Evolutionary conservation across 352 stramenopile species (phyloP).

Genomic region (Plasmopara muralis): DNA sequence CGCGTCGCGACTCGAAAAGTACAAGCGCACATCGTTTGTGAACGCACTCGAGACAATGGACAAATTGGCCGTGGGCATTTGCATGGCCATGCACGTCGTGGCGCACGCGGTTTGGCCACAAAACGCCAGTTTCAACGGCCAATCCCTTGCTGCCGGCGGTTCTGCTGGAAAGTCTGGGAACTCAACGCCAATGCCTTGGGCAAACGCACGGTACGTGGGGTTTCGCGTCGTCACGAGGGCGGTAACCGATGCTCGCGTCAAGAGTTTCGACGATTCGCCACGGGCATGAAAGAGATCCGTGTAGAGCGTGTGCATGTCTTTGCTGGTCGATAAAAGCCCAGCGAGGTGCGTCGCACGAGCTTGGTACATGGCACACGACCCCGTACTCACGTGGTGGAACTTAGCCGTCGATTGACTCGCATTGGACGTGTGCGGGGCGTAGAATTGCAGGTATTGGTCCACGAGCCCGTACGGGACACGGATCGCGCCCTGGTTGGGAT

Average conservation of each 20-base stretch:
- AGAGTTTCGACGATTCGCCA: slow-evolving; percentile 36
- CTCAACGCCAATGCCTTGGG: slow-evolving; percentile 35
- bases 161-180: slow-evolving; percentile 20
- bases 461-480: slow-evolving; percentile 29
- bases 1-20: slow-evolving; percentile 31
- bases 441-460: slow-evolving; percentile 51
- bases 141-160: slow-evolving; percentile 7
- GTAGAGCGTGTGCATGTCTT: slow-evolving; percentile 60
- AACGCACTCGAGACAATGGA: slow-evolving; percentile 44
- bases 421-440: slow-evolving; percentile 18
- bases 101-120: slow-evolving; percentile 45
- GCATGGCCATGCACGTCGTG: slow-evolving; percentile 53
- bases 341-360: slow-evolving; percentile 28
- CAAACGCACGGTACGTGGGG: slow-evolving; percentile 27
- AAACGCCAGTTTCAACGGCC: slow-evolving; percentile 39
- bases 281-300: slow-evolving; percentile 46
- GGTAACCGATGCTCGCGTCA: slow-evolving; percentile 33
- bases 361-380: slow-evolving; percentile 43
- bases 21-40: slow-evolving; percentile 36
- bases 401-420: slow-evolving; percentile 1
- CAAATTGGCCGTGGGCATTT: slow-evolving; percentile 29
- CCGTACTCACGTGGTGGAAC: slow-evolving; percentile 33
- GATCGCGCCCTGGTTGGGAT: slow-evolving; percentile 31
- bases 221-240: slow-evolving; percentile 43
- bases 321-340: slow-evolving; percentile 38